Conservation (phyloP, 257 asterid species). For the Thymus quinquecostatus region DNA sequence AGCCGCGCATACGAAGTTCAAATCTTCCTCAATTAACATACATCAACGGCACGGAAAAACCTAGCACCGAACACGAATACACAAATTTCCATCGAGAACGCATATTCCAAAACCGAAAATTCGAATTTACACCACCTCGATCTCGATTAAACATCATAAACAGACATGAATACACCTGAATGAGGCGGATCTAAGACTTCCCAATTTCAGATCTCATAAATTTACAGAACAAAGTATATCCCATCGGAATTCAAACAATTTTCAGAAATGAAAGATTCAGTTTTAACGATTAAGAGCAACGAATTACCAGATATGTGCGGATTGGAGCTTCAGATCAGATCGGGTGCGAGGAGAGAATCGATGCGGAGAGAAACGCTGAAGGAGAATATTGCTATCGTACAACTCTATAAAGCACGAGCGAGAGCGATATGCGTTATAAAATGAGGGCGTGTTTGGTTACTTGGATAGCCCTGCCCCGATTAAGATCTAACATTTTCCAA, state of each 20-base stretch:
- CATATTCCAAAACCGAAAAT: not conserved
- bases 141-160: constrained; percentile 13
- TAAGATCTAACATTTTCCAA: too few relatives aligned
- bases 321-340: constrained; percentile 31
- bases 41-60: not conserved
- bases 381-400: constrained; percentile 28
- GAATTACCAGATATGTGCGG: constrained; percentile 33
- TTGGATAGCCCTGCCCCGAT: not conserved
- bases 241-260: not conserved
- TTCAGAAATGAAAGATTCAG: not conserved
- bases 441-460: constrained; percentile 35
- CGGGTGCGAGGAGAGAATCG: constrained; percentile 26
- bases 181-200: constrained; percentile 38
- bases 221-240: not conserved
- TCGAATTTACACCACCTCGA: constrained; percentile 12
- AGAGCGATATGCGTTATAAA: not conserved
- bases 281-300: not conserved
- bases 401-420: constrained; percentile 18
- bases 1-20: constrained; percentile 2
- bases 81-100: constrained; percentile 23
- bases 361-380: constrained; percentile 27
- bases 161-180: constrained; percentile 3
- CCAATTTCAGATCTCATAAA: constrained; percentile 42
- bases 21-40: constrained; percentile 6
- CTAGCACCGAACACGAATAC: constrained; percentile 8